Evolutionary conservation across 371 early-diverging fungal species (phyloP).

Genomic region (Mucor indicus): DNA sequence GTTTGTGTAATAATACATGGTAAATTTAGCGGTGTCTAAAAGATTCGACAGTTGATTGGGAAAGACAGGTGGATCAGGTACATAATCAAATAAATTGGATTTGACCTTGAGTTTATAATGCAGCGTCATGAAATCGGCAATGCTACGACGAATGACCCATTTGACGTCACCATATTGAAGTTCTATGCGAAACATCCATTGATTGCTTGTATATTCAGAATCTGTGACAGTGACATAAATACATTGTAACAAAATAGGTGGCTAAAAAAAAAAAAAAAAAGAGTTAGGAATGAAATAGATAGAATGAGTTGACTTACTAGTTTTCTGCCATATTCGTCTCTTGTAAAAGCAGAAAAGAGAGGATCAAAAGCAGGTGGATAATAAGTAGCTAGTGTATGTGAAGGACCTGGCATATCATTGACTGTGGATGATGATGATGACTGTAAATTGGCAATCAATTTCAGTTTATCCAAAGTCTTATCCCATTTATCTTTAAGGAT

Average conservation of each 20-base stretch:
- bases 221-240: slow-evolving; percentile 53
- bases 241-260: slow-evolving; percentile 41
- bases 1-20: slow-evolving; percentile 4
- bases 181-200: slow-evolving; percentile 67
- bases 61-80: slow-evolving; percentile 42
- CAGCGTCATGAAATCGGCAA: slow-evolving; percentile 69
- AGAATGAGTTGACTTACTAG: slow-evolving; percentile 20
- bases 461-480: slow-evolving; percentile 34
- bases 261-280: slow-evolving; percentile 16
- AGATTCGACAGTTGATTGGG: slow-evolving; percentile 46
- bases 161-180: slow-evolving; percentile 76
- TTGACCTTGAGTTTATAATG: slow-evolving; percentile 61
- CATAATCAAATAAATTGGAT: slow-evolving; percentile 37
- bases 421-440: slow-evolving; percentile 3
- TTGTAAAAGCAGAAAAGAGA: slow-evolving; percentile 35
- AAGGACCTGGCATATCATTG: slow-evolving; percentile 8
- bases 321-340: slow-evolving; percentile 41
- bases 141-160: slow-evolving; percentile 74
- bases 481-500: slow-evolving; percentile 35
- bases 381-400: slow-evolving; percentile 35
- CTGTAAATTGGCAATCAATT: slow-evolving; percentile 24
- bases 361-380: slow-evolving; percentile 47
- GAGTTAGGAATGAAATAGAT: background rate
- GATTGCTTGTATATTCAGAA: slow-evolving; percentile 41
- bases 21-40: slow-evolving; percentile 35